phyloP scores from a whole-genome alignment of 208 protist genomes.

The Endotrypanum monterogeii region DNA sequence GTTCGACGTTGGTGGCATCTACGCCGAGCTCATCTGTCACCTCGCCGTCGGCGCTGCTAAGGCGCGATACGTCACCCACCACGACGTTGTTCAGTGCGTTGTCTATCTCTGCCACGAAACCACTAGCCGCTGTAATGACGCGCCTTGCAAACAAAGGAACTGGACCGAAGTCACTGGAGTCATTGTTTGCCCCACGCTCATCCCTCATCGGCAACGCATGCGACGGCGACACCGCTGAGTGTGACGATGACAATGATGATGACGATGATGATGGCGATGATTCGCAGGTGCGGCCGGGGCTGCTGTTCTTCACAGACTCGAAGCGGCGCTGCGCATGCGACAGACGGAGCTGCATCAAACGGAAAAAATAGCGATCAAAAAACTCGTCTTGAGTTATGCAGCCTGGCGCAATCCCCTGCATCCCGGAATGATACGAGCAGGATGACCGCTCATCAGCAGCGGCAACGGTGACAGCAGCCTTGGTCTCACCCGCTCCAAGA shows the following conservation, averaged over 20 bases:
- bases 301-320: neutral
- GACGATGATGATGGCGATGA: conserved; percentile 4
- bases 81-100: conserved; percentile 40
- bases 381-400: conserved; percentile 65
- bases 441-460: neutral
- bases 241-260: neutral
- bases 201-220: neutral
- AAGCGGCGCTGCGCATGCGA: conserved; percentile 35
- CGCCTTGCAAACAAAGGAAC: conserved; percentile 46
- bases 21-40: neutral
- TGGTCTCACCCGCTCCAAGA: neutral
- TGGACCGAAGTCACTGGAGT: conserved; percentile 22
- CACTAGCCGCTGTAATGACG: conserved; percentile 42
- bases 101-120: conserved; percentile 47
- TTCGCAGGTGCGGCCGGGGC: neutral
- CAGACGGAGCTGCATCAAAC: conserved; percentile 70
- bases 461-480: neutral
- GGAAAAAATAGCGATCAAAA: conserved; percentile 88
- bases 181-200: conserved; percentile 8
- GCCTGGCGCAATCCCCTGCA: neutral
- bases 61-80: conserved; percentile 11
- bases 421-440: neutral
- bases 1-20: conserved; percentile 28
- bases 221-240: conserved; percentile 4
- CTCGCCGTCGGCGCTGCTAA: conserved; percentile 10